Evolutionary conservation across 2,329 filamentous ascomycete genomes (phyloP), one percentile per base, ranked within the genome.

Genomic region (Diaporthe citriasiana): DNA sequence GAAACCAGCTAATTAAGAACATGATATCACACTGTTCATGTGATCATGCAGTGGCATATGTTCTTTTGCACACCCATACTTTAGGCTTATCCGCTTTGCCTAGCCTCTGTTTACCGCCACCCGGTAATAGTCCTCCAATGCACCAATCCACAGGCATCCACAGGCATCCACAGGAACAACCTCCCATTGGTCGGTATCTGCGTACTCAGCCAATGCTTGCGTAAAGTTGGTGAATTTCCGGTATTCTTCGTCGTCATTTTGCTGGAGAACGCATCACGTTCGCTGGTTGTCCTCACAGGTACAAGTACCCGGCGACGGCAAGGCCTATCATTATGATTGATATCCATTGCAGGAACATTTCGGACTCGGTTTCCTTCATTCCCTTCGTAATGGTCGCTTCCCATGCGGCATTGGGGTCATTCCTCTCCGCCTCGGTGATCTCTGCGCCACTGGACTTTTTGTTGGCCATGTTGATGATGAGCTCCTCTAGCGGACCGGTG

Each of bases 301-400:
- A 75, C 9, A 71, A 30, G 30, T 71, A 75, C 1, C 71, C 74
- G 2, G 53, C 66, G 45, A 75, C 68, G 22, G 72, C 74, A 15
- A 63, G 6, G 22, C 74, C 74, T n/a, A 75, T 69, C 68, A 75
- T 65, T 19, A 75, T 15, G 45, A 75, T 65, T 1, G 71, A 74
- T 4, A 74, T 22, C 74, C 74, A 75, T 12, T 75, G 74, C 17
- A 75, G 38, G 38, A 75, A 42, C 74, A 75, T 75, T n/a, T 75
- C 60, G 40, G 40, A 69, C 33, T 75, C 74, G 10, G 74, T 75
- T 4, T 75, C 74, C 60, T 75, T 74, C 74, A 75, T 75, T 9
- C 74, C 68, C 27, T 75, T 68, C 19, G 74, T 75, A 22, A 75
- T 56, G 10, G 74, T 75, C 13, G 74, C 74, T 33, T 75, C 74